Conservation (phyloP, 2,329 filamentous ascomycete species). For the Ilyonectria destructans region DNA sequence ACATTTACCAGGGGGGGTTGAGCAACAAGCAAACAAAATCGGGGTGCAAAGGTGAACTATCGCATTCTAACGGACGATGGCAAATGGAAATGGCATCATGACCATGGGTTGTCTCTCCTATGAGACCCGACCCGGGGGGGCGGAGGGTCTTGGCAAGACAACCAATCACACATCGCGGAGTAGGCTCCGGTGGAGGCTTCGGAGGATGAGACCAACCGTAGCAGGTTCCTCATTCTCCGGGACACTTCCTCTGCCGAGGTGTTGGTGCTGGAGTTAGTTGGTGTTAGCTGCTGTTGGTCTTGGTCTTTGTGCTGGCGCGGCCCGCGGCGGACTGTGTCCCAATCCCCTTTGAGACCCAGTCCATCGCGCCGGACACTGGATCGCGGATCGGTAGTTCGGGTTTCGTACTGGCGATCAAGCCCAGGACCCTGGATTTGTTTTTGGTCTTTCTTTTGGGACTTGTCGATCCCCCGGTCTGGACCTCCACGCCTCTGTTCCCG, state of each 20-base stretch:
- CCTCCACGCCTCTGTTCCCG: slow-evolving; percentile 29
- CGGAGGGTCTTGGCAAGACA: background rate
- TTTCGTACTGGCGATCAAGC: slow-evolving; percentile 28
- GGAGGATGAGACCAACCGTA: background rate
- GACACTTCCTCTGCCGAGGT: background rate
- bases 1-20: slow-evolving; percentile 21
- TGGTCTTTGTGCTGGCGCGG: slow-evolving; percentile 7
- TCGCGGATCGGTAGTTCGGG: slow-evolving; percentile 21
- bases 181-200: background rate
- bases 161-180: slow-evolving; percentile 7
- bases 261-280: background rate
- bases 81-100: slow-evolving; percentile 37
- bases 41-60: slow-evolving; percentile 27
- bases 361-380: slow-evolving; percentile 2
- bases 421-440: slow-evolving; percentile 41
- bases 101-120: slow-evolving; percentile 25
- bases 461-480: slow-evolving; percentile 42
- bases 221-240: background rate
- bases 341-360: background rate
- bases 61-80: slow-evolving; percentile 30
- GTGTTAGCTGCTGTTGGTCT: background rate
- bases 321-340: slow-evolving; percentile 1
- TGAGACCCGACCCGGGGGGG: slow-evolving; percentile 4
- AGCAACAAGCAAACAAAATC: slow-evolving; percentile 22
- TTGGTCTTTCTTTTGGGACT: slow-evolving; percentile 23